Evolutionary conservation across 345 rosid genomes (phyloP), one percentile per base, ranked within the genome.

Genomic region (Brassica nigra): DNA sequence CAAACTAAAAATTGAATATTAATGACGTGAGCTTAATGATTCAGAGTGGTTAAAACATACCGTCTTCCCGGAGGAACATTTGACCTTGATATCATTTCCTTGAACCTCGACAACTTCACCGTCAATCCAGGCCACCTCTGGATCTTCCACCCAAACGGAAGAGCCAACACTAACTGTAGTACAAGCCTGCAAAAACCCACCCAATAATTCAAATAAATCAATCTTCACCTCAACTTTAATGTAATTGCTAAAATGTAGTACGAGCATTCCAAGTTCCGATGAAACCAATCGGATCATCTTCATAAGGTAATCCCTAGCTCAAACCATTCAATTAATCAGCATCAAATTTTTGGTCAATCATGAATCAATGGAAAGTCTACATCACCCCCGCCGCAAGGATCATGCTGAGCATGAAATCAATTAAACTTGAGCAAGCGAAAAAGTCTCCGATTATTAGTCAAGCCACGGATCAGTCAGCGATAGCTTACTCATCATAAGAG

Each of bases 61-160:
- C 86, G 84, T 90, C 83, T 92, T 89, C 82, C 94, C 98, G 12
- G 98, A 88, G 47, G 93, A 88, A 85, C 97, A 93, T 44, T 87
- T 86, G 86, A 95, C 91, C 82, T 89, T 93, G 72, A 93, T 84
- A 65, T 91, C 87, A 44, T 84, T 84, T 37, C 93, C 91, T 59
- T 85, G 88, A 70, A 90, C 84, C 79, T 83, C 95, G 69, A 83
- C 62, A 36, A 96, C 97, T 83, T 90, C 89, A 75, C 98, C 99
- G 78, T 91, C 99, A 39, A 95, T 70, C 98, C 99, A 95, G 62
- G 97, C 92, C 57, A 28, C 83, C 18, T 93, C 93, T 64, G 91
- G 87, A 85, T 95, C 97, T 83, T 91, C 98, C 76, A 95, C 77
- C 98, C 99, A 95, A 66, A 93, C 97, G 62, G 77, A 86, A 84